Evolutionary conservation across 2,329 filamentous ascomycete genomes (phyloP).

Genomic region (Diaporthe aspalathi): DNA sequence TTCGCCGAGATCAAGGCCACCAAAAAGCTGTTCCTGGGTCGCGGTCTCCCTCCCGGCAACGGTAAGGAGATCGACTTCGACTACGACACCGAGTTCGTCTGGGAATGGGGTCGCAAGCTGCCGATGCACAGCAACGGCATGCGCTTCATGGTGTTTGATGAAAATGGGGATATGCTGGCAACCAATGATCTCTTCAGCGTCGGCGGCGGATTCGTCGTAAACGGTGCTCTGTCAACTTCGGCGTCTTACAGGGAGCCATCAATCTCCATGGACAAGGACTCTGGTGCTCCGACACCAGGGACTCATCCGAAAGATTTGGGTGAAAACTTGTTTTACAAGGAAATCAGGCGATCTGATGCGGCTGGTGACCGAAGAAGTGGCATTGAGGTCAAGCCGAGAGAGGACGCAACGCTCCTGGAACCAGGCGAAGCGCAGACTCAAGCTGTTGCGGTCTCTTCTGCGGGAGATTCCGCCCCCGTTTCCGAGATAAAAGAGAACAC

Average conservation of each 20-base stretch:
- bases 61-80: conserved; percentile 61
- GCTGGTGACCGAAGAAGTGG: conserved; percentile 58
- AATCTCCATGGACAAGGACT: conserved; percentile 26
- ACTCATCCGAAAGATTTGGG: conserved; percentile 60
- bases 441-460: conserved; percentile 38
- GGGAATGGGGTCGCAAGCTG: conserved; percentile 65
- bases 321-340: conserved; percentile 65
- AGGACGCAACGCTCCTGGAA: conserved; percentile 39
- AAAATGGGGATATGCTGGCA: conserved; percentile 58
- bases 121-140: conserved; percentile 64
- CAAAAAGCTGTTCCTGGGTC: conserved; percentile 58
- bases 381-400: conserved; percentile 54
- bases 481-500: conserved; percentile 28
- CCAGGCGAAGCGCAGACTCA: conserved; percentile 29
- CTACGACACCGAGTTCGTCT: conserved; percentile 61
- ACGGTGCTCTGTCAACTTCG: conserved; percentile 59
- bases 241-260: conserved; percentile 33
- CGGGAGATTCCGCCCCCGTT: conserved; percentile 38
- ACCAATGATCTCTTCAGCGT: conserved; percentile 64
- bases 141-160: conserved; percentile 62
- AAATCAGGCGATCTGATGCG: conserved; percentile 59
- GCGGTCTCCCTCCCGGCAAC: conserved; percentile 52
- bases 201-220: conserved; percentile 64
- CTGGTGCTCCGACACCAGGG: neutral
- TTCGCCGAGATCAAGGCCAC: conserved; percentile 59